These are phyloP conservation scores for Myriosclerotinia scirpicola DNA, from an alignment of 2,329 filamentous ascomycete species.

Conservation along the genomic window DNA sequence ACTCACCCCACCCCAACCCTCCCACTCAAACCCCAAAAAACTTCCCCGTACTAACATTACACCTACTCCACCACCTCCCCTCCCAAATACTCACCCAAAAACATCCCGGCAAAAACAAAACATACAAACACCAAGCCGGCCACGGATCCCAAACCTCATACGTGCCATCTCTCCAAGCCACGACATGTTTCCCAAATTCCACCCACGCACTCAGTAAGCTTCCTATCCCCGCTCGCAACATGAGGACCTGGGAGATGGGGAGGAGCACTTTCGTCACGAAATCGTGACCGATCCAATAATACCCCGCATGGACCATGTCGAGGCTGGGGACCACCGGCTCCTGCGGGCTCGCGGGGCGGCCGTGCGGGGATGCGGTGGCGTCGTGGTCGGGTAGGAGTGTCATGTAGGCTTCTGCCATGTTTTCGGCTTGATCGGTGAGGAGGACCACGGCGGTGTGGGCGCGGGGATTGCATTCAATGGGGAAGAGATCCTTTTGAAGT, in stretches of 20 bases:
- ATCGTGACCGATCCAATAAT: conserved; percentile 70
- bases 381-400: conserved; percentile 43
- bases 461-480: conserved; percentile 71
- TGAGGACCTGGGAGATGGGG: conserved; percentile 44
- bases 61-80: conserved; percentile 57
- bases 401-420: conserved; percentile 53
- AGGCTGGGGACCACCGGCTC: conserved; percentile 32
- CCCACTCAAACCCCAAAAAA: conserved; percentile 45
- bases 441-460: conserved; percentile 67
- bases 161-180: conserved; percentile 55
- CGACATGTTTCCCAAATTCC: conserved; percentile 44
- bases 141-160: conserved; percentile 56
- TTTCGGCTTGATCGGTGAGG: conserved; percentile 50
- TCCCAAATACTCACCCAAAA: conserved; percentile 50
- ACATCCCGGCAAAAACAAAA: conserved; percentile 54
- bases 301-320: conserved; percentile 39
- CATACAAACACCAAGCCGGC: conserved; percentile 57
- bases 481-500: conserved; percentile 52
- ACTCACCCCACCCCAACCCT: no score
- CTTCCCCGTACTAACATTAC: conserved; percentile 68
- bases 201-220: conserved; percentile 33
- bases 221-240: conserved; percentile 30
- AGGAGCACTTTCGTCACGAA: conserved; percentile 50
- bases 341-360: conserved; percentile 20
- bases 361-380: conserved; percentile 6